These are phyloP conservation scores for Aspergillus sparsus DNA, from an alignment of 495 filamentous ascomycete genomes.

Conservation along the genomic window DNA sequence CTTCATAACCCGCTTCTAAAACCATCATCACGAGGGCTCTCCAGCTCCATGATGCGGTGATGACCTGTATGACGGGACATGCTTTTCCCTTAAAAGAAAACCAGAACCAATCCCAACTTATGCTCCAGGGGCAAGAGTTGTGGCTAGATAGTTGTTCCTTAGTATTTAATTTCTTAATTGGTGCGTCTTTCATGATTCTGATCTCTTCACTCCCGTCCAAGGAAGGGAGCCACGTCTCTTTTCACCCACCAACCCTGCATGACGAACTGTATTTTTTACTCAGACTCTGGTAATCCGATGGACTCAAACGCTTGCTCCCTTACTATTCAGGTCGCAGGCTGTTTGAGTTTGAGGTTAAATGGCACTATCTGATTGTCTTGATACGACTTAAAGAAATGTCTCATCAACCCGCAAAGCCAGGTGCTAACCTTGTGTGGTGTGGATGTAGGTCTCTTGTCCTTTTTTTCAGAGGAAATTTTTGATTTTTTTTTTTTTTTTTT, in stretches of 20 bases:
- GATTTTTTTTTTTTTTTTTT: too few species aligned
- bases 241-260: conserved; percentile 28
- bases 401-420: neutral
- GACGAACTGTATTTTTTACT: conserved; percentile 54
- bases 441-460: too few species aligned
- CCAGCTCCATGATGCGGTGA: conserved; percentile 95
- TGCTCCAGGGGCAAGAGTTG: neutral
- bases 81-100: conserved; percentile 11
- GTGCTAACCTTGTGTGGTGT: neutral
- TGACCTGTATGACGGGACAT: conserved; percentile 93
- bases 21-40: conserved; percentile 98
- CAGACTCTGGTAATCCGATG: conserved; percentile 82
- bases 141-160: too few species aligned
- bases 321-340: conserved; percentile 35
- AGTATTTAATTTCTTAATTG: neutral
- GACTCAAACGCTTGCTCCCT: conserved; percentile 60
- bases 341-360: conserved; percentile 70
- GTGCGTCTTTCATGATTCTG: conserved; percentile 15
- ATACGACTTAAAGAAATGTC: neutral
- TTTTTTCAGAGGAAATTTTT: too few species aligned
- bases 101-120: neutral
- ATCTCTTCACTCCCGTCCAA: neutral
- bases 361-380: conserved; percentile 67
- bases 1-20: conserved; percentile 78
- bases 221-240: neutral